Evolutionary conservation across 345 rosid species (phyloP).

Genomic region (Barbarea vulgaris): DNA sequence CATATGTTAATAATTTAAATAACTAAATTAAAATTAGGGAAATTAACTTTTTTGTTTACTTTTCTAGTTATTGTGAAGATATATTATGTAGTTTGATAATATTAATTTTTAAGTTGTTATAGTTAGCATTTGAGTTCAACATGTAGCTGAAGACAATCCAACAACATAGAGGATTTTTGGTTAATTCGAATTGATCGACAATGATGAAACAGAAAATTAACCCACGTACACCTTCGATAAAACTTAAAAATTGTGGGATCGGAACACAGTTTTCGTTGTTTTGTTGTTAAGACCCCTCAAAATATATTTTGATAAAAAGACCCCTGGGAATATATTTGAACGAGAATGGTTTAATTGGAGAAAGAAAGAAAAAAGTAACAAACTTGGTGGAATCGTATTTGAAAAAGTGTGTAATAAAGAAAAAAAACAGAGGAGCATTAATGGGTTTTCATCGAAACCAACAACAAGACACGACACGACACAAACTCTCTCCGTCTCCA

Average conservation of each 20-base stretch:
- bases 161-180: not conserved
- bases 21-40: too few species aligned
- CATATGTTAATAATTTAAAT: too few species aligned
- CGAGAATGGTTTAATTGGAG: too few species aligned
- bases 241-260: not conserved
- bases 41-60: too few species aligned
- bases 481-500: conserved; percentile 29
- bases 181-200: not conserved
- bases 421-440: conserved; percentile 36
- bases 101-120: too few species aligned
- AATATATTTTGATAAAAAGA: not conserved
- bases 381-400: not conserved
- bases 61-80: too few species aligned
- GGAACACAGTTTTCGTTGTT: not conserved
- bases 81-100: too few species aligned
- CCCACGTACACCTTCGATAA: not conserved
- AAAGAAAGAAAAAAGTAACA: not conserved
- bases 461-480: conserved; percentile 41
- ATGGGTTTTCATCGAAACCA: conserved; percentile 36
- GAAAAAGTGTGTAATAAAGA: conserved; percentile 11
- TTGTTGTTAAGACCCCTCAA: not conserved
- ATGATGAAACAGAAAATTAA: not conserved
- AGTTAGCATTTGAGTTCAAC: not conserved
- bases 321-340: not conserved
- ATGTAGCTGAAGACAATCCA: not conserved